A percentile compares a stretch with the other conserved stretches of the same genome.
phyloP scores from a whole-genome alignment of 1,284 basidiomycete species.

The Ustilago vetiveriae region DNA sequence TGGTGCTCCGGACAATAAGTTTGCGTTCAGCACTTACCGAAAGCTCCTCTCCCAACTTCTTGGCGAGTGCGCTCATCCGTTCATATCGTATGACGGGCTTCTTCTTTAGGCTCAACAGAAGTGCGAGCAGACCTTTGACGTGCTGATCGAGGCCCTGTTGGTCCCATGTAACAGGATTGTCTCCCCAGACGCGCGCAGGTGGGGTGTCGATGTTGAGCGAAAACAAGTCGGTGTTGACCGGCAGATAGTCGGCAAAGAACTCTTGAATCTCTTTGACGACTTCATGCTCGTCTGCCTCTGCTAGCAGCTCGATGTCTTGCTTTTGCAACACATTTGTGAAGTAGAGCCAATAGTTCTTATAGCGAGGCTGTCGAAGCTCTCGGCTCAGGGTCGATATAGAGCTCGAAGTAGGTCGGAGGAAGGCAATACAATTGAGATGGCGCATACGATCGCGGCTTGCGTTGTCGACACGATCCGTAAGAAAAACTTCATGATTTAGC shows the following conservation, averaged over 20 bases:
- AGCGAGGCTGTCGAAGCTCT: conserved; percentile 82
- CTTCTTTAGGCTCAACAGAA: conserved; percentile 94
- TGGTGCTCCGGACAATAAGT: too few relatives aligned
- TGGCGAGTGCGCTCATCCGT: conserved; percentile 89
- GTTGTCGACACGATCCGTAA: conserved; percentile 97
- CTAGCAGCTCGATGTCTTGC: conserved; percentile 88
- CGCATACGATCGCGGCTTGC: conserved; percentile 73
- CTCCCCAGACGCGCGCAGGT: conserved; percentile 74
- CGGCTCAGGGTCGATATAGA: conserved; percentile 83
- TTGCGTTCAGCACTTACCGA: conserved; percentile 72
- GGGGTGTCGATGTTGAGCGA: conserved; percentile 73
- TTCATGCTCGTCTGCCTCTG: conserved; percentile 94
- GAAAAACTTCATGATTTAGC: conserved; percentile 94
- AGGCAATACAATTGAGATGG: conserved; percentile 96
- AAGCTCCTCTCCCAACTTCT: conserved; percentile 85
- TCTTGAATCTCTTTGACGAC: conserved; percentile 85
- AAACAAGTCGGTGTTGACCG: conserved; percentile 80
- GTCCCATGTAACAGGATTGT: conserved; percentile 74
- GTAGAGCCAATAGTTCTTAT: conserved; percentile 86
- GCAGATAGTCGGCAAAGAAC: conserved; percentile 65
- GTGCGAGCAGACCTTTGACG: conserved; percentile 83
- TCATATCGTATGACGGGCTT: conserved; percentile 94
- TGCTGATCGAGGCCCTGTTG: conserved; percentile 79
- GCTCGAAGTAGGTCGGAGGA: conserved; percentile 81
- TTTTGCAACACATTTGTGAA: conserved; percentile 95